Conservation (phyloP, 305 asterid genomes). For the Fraxinus nigra region DNA sequence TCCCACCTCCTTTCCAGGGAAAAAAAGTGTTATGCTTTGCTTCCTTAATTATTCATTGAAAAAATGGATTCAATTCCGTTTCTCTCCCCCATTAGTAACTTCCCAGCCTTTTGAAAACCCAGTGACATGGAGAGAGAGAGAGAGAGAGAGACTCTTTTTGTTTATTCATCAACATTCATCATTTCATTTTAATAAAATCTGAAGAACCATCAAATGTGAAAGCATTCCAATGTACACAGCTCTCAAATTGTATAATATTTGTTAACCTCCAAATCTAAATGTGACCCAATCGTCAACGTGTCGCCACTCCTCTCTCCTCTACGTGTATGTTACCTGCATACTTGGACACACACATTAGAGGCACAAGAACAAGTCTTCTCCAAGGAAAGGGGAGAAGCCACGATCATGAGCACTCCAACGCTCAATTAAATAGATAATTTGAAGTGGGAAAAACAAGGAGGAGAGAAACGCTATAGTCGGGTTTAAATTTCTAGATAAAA, state of each 20-base stretch:
- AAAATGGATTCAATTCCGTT: background rate
- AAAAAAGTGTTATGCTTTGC: background rate
- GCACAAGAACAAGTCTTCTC: background rate
- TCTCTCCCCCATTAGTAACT: background rate
- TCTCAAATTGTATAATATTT: background rate
- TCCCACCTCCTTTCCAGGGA: background rate
- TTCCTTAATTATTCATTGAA: background rate
- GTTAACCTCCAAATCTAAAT: background rate
- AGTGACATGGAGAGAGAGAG: background rate
- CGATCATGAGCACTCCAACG: background rate
- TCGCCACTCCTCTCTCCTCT: background rate
- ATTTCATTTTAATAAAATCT: background rate
- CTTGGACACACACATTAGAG: background rate
- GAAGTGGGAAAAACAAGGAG: background rate
- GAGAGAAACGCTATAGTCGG: background rate
- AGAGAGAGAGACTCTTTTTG: background rate
- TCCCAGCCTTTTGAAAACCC: background rate
- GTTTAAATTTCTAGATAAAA: too few relatives aligned
- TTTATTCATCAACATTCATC: background rate
- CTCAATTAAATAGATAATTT: too few relatives aligned
- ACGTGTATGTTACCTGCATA: background rate
- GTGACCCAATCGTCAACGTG: background rate
- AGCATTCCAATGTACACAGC: background rate
- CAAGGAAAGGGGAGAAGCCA: background rate
- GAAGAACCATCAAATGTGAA: background rate